phyloP scores from a whole-genome alignment of 2,329 filamentous ascomycete genomes.

The Scorias spongiosa region DNA sequence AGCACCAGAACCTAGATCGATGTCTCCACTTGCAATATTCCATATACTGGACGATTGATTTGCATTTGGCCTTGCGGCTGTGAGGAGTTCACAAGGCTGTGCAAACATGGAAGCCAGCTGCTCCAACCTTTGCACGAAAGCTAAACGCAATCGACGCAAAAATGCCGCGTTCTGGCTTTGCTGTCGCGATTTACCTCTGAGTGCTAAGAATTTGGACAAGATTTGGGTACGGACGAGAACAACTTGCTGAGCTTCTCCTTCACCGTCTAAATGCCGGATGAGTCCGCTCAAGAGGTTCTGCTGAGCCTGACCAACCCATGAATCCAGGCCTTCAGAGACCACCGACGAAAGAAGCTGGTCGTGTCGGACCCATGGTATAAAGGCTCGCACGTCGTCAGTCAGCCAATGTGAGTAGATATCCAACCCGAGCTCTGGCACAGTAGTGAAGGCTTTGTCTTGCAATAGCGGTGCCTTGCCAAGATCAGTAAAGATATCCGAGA shows the following conservation, averaged over 20 bases:
- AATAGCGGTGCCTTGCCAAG: constrained; percentile 59
- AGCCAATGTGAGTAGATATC: constrained; percentile 71
- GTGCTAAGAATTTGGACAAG: constrained; percentile 12
- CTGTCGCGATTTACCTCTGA: constrained; percentile 9
- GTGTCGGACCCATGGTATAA: constrained; percentile 74
- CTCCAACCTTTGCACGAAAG: constrained; percentile 6
- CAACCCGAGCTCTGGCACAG: constrained; percentile 55
- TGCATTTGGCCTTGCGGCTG: neutral
- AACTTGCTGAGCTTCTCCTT: constrained; percentile 9
- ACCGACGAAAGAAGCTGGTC: constrained; percentile 43
- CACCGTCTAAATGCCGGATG: constrained; percentile 5
- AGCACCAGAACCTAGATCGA: constrained; percentile 15
- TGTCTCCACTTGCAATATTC: constrained; percentile 11
- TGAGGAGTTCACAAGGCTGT: neutral
- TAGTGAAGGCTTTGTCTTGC: constrained; percentile 50
- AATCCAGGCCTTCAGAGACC: constrained; percentile 26
- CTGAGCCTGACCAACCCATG: constrained; percentile 56
- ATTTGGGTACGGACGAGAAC: constrained; percentile 12
- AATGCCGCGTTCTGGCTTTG: constrained; percentile 5
- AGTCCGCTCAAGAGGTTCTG: constrained; percentile 10
- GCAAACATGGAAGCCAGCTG: constrained; percentile 1
- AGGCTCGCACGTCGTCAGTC: constrained; percentile 65
- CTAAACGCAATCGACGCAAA: constrained; percentile 10
- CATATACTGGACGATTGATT: constrained; percentile 5
- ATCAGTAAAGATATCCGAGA: constrained; percentile 52